Evolutionary conservation across 176 grass and related monocot genomes (phyloP), one percentile per base, ranked within the genome.

Genomic region (Carex pumila): DNA sequence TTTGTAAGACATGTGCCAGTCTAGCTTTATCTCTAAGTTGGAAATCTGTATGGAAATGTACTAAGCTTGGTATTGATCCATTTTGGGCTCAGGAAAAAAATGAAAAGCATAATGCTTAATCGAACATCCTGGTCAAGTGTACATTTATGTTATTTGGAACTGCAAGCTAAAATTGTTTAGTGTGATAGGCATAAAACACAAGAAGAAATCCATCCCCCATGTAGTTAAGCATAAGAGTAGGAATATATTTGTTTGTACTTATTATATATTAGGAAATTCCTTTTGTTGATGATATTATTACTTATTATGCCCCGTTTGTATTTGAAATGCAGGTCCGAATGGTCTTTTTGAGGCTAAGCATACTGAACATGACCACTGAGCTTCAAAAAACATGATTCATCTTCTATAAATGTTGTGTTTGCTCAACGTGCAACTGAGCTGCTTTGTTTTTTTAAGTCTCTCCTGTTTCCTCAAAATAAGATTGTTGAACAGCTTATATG

Each of bases 291-390:
- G 57, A 57, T n/a, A 7, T 67, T 9, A 4, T 67, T 14, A 29
- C 34, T 43, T 39, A 9, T 88, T 31, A 36, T 21, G 25, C 57
- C 6, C 74, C 41, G 3, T 64, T 72, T 37, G 14, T 71, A 66
- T 89, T 31, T 85, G 56, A 65, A 8, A 19, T 86, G 79, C 85
- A 94, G 93, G 93, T 58, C 93, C 90, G 4, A 49, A 96, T 83
- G 91, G 93, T 21, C 80, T 96, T 37, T 96, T 96, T 86, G 93
- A 96, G 93, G 78, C 0, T 2, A 95, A 95, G 85, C 82, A 92
- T 78, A 86, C 85, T n/a, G 66, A 79, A 83, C 83, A 95, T 81
- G 84, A 79, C 55, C 85, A 86, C 52, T 50, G 63, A 81, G 36
- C 66, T 67, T 65, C 41, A 3, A 78, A 52, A 78, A 78, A 78